Evolutionary conservation across 306 rosid species (phyloP), one percentile per base, ranked within the genome.

Genomic region (Ammopiptanthus mongolicus): DNA sequence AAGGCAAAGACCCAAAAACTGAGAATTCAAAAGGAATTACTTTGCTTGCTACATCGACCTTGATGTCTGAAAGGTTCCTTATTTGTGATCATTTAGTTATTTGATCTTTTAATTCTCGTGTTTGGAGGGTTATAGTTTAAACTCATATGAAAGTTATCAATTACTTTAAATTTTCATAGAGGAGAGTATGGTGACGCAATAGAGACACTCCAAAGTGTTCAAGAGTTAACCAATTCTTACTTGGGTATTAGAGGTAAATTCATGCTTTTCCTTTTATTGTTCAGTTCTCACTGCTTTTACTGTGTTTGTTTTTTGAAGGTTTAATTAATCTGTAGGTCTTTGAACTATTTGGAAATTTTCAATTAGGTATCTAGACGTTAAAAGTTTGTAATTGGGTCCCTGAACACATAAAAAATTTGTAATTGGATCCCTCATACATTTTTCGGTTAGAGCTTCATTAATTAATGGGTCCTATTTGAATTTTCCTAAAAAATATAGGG

Each of bases 1-100:
- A 86, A 71, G 91, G 87, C 5, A 78, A 78, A 19, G 85, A 84
- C n/a, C 76, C 83, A 2, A 19, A 36, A 60, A 79, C 78, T 42
- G 88, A 87, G 60, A 84, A 86, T 82, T 82, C 96, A 1, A 87
- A 80, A 82, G 97, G 93, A 60, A 76, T 87, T 72, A 91, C 91
- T 9, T 78, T 92, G 64, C 86, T 95, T 71, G 93, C 97, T 29
- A 82, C 84, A 88, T 84, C 99, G 48, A 87, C 91, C 53, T 84
- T 95, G 76, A 74, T 86, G 75, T 84, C 74, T 77, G 99, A 95
- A 76, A 95, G 97, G 98, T 94, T 61, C 3, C 0, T 41, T 22
- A 55, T 75, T 61, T 66, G 5, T 23, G 29, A 55, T 64, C 8
- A 6, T 21, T 81, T 57, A 5, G 42, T 64, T 5, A 0, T 33